These are phyloP conservation scores for baker's yeast (Saccharomyces cerevisiae) DNA, from an alignment of 805 yeast species.

Conservation along the genomic window DNA sequence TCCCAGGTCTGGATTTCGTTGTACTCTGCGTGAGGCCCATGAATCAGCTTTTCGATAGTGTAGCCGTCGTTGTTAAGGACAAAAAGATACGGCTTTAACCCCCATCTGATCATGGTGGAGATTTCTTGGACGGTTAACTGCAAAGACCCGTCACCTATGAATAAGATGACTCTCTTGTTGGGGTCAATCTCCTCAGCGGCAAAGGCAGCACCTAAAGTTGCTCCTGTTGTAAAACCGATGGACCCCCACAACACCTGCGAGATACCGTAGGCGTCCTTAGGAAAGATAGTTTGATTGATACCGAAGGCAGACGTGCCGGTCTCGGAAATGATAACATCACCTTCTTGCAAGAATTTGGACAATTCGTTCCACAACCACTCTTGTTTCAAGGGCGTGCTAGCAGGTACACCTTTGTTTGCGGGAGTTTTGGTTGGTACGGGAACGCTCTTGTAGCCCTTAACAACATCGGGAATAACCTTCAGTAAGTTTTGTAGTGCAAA, in stretches of 20 bases:
- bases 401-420: constrained; percentile 32
- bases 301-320: constrained; percentile 64
- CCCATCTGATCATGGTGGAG: constrained; percentile 52
- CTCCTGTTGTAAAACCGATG: constrained; percentile 54
- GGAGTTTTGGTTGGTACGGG: too few species aligned
- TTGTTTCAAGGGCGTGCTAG: constrained; percentile 39
- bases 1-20: constrained; percentile 57
- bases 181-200: constrained; percentile 51
- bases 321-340: constrained; percentile 52
- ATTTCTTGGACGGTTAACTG: constrained; percentile 61
- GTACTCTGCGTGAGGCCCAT: constrained; percentile 48
- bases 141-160: constrained; percentile 60
- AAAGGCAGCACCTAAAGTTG: constrained; percentile 52
- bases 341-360: constrained; percentile 46
- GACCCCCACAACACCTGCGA: constrained; percentile 65
- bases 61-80: constrained; percentile 53
- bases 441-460: constrained; percentile 24
- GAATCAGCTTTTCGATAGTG: constrained; percentile 59
- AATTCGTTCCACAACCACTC: constrained; percentile 53
- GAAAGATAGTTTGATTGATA: constrained; percentile 49
- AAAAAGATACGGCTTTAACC: constrained; percentile 50
- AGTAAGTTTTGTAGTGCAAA: too few species aligned
- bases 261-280: constrained; percentile 45
- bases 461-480: not conserved
- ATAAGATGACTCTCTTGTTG: constrained; percentile 45